Conservation (phyloP, 495 filamentous ascomycete genomes). For the Podospora fimiseda region DNA sequence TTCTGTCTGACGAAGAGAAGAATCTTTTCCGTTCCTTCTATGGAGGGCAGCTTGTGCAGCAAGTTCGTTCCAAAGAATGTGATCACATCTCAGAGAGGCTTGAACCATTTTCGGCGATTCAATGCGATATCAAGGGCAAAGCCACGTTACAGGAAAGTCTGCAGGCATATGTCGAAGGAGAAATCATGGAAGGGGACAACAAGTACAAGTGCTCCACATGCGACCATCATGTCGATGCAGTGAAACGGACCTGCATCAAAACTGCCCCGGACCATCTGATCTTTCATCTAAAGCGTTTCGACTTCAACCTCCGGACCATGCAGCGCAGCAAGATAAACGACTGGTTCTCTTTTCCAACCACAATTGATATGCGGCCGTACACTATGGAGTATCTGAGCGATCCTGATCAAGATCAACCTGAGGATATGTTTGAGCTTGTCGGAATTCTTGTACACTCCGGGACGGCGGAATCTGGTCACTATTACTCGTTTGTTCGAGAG, state of each 20-base stretch:
- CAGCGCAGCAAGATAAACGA: slow-evolving; percentile 93
- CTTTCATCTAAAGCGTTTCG: slow-evolving; percentile 94
- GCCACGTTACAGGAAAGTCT: slow-evolving; percentile 76
- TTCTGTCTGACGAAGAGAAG: slow-evolving; percentile 60
- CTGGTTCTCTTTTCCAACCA: slow-evolving; percentile 76
- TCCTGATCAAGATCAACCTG: slow-evolving; percentile 40
- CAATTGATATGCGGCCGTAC: slow-evolving; percentile 87
- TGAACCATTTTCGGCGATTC: slow-evolving; percentile 91
- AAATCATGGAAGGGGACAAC: slow-evolving; percentile 96
- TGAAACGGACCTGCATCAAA: slow-evolving; percentile 88
- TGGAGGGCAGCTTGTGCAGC: slow-evolving; percentile 85
- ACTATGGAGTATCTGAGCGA: slow-evolving; percentile 80
- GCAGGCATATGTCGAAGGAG: slow-evolving; percentile 88
- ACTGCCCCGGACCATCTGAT: slow-evolving; percentile 92
- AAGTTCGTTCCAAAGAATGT: slow-evolving; percentile 93
- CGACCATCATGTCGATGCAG: slow-evolving; percentile 84
- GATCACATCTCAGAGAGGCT: slow-evolving; percentile 83
- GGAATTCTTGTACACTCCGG: slow-evolving; percentile 90
- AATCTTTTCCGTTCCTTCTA: slow-evolving; percentile 77
- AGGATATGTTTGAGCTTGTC: slow-evolving; percentile 85
- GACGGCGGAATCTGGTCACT: slow-evolving; percentile 91
- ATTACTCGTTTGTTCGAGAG: slow-evolving; percentile 91
- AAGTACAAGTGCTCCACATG: slow-evolving; percentile 96
- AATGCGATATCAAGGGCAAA: slow-evolving; percentile 96
- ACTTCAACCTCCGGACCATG: slow-evolving; percentile 82